Evolutionary conservation across 208 protist species (phyloP), one percentile per base, ranked within the genome.

Genomic region (Phytomonas francai): DNA sequence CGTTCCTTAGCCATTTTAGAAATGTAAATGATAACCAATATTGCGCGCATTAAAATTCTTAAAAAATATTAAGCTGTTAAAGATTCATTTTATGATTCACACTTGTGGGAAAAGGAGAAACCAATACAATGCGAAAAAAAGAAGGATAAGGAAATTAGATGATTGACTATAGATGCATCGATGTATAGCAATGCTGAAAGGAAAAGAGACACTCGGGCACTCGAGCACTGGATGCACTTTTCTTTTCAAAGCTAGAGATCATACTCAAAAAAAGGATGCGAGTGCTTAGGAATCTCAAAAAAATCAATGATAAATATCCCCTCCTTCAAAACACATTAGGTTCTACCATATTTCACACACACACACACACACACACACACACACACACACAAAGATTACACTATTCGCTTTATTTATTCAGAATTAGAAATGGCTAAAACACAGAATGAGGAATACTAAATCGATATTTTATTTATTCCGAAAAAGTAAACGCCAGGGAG

Each of bases 401-500:
- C 16, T 25, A 12, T 68, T 54, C 12, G 51, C n/a, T 42, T 6
- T 58, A 71, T 72, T 75, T 65, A 59, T 49, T 45, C 58, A 25
- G 34, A 58, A 65, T 68, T 45, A 68, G 49, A 67, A 67, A 59
- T 34, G 31, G 51, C 31, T 57, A 66, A 45, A 69, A 65, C 12
- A 54, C 7, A 61, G 51, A 58, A 66, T 8, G 7, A 72, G 57
- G 34, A 7, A 71, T 27, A 30, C 19, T 28, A 34, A 73, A 75
- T n/a, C 29, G 19, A 65, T 73, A 25, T 59, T 54, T 63, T 72
- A 73, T 3, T 62, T 70, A 51, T 65, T 49, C 22, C 3, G 28
- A 12, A 49, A 34, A 36, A 60, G 81, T 81, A 64, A 95, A 77
- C 8, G 85, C 85, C 0, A 95, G 63, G 57, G 77, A 76, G 6